Percentiles rank a stretch among this genome's conserved stretches.
These are phyloP conservation scores for Pisolithus orientalis DNA, from an alignment of 768 basidiomycete genomes.

Conservation along the genomic window DNA sequence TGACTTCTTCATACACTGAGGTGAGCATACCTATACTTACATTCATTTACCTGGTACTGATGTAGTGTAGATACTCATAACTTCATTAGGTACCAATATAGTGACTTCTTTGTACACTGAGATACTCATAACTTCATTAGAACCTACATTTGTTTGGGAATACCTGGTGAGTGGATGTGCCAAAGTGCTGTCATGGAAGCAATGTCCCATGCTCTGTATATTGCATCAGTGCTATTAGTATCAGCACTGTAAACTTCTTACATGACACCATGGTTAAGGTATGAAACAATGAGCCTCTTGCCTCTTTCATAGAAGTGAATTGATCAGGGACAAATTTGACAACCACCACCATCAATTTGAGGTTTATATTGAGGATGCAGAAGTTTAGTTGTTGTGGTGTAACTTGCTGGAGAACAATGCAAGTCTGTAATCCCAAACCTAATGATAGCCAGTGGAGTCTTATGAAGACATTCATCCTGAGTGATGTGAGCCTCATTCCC, in stretches of 20 bases:
- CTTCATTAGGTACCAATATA: no score
- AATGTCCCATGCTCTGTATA: background rate
- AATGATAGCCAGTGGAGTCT: background rate
- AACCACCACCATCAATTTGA: background rate
- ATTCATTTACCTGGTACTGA: no score
- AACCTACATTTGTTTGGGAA: background rate
- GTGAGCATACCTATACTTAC: no score
- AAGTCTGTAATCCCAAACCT: background rate
- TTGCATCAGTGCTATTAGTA: background rate
- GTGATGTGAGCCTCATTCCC: background rate
- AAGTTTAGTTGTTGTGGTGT: background rate
- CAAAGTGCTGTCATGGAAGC: background rate
- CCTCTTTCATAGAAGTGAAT: background rate
- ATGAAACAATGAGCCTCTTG: background rate
- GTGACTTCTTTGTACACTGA: no score
- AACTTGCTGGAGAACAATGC: background rate
- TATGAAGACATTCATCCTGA: background rate
- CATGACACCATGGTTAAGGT: constrained; percentile 1
- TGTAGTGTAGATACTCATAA: no score
- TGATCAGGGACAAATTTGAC: background rate
- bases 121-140: no score
- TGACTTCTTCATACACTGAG: no score
- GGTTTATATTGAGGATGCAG: background rate
- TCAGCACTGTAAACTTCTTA: background rate
- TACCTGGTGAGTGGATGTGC: background rate